Evolutionary conservation across 1,284 basidiomycete species (phyloP).

Genomic region (Lentinula novae-zelandiae): DNA sequence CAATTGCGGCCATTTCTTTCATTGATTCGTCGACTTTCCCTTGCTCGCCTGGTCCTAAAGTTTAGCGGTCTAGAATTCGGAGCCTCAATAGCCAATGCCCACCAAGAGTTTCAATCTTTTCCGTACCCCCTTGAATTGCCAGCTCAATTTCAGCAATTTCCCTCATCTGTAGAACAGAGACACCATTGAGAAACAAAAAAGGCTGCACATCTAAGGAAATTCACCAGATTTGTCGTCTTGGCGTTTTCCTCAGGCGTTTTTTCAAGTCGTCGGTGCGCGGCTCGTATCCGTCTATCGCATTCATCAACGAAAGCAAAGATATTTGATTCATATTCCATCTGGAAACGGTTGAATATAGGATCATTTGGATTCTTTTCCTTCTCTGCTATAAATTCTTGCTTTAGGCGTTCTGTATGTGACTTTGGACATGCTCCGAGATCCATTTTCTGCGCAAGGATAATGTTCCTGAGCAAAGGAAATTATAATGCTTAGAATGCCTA

Average conservation of each 20-base stretch:
- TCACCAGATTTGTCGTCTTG: slow-evolving; percentile 92
- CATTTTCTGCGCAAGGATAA: slow-evolving; percentile 83
- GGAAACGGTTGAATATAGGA: slow-evolving; percentile 79
- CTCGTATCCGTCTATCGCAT: slow-evolving; percentile 93
- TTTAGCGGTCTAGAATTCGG: slow-evolving; percentile 17
- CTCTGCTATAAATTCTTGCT: slow-evolving; percentile 86
- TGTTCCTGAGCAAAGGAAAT: not conserved
- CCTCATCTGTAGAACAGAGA: slow-evolving; percentile 67
- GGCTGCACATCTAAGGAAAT: slow-evolving; percentile 13
- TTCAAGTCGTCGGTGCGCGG: slow-evolving; percentile 92
- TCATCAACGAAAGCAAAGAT: slow-evolving; percentile 97
- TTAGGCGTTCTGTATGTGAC: slow-evolving; percentile 92
- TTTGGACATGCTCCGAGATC: slow-evolving; percentile 97
- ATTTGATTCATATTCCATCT: slow-evolving; percentile 93
- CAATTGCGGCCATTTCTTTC: slow-evolving; percentile 95
- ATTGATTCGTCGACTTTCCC: slow-evolving; percentile 99
- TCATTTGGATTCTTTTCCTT: slow-evolving; percentile 72
- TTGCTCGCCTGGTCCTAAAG: slow-evolving; percentile 68
- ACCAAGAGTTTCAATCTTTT: slow-evolving; percentile 96
- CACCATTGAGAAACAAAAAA: not conserved
- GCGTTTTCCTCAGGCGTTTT: slow-evolving; percentile 99
- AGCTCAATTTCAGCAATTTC: slow-evolving; percentile 99
- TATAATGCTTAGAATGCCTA: not conserved
- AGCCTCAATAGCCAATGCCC: slow-evolving; percentile 24
- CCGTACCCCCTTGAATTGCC: slow-evolving; percentile 96